These are phyloP conservation scores for Cercis canadensis DNA, from an alignment of 306 rosid genomes.

Conservation along the genomic window DNA sequence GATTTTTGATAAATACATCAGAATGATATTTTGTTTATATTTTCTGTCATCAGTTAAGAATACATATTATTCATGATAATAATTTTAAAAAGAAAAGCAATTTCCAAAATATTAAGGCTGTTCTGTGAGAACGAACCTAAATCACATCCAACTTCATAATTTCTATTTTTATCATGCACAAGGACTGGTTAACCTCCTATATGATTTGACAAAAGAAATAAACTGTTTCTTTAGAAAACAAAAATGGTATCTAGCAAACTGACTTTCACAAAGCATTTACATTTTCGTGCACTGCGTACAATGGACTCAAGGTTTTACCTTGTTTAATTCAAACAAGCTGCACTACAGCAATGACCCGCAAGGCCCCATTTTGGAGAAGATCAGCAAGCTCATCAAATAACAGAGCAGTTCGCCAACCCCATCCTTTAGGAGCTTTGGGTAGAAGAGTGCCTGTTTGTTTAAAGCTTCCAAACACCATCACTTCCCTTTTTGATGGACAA, in stretches of 20 bases:
- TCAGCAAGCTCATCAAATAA: conserved; percentile 86
- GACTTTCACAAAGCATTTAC: too few relatives aligned
- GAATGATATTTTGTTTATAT: too few relatives aligned
- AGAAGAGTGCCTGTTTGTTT: conserved; percentile 95
- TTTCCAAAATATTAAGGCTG: too few relatives aligned
- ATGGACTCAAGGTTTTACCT: conserved; percentile 26
- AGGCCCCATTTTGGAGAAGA: conserved; percentile 89
- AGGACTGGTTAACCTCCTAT: conserved; percentile 33
- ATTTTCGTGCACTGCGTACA: not conserved
- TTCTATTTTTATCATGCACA: too few relatives aligned
- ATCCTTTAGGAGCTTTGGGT: conserved; percentile 97
- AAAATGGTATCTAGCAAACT: not conserved
- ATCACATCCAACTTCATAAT: too few relatives aligned
- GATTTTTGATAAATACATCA: too few relatives aligned
- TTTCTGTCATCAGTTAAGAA: too few relatives aligned
- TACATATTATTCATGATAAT: too few relatives aligned
- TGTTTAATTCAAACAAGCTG: conserved; percentile 71
- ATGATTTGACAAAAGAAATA: conserved; percentile 33
- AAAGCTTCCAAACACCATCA: conserved; percentile 86
- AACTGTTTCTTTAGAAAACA: conserved; percentile 10
- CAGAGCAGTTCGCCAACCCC: conserved; percentile 99
- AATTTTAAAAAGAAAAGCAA: too few relatives aligned
- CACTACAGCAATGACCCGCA: conserved; percentile 87
- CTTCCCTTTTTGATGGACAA: conserved; percentile 95
- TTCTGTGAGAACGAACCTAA: too few relatives aligned